Conservation (phyloP, 345 rosid species). For the Sapria himalayana region DNA sequence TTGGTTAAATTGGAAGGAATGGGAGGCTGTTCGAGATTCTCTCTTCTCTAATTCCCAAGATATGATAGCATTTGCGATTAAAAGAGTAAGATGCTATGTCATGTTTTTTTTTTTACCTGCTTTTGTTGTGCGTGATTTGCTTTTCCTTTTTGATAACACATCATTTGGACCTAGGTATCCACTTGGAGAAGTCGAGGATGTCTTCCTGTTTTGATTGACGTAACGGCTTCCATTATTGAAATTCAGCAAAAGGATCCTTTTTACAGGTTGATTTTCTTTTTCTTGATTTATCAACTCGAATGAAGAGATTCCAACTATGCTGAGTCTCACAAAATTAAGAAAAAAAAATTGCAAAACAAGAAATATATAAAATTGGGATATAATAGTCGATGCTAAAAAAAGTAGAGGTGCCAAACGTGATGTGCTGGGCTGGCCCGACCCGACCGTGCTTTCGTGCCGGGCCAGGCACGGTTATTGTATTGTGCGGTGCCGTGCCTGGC, state of each 20-base stretch:
- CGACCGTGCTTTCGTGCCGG: too few species aligned
- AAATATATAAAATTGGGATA: too few species aligned
- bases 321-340: too few species aligned
- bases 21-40: conserved; percentile 63
- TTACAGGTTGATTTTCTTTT: conserved; percentile 20
- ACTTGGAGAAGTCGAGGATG: conserved; percentile 85
- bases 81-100: conserved; percentile 25
- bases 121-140: not conserved
- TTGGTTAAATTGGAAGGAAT: conserved; percentile 83
- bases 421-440: too few species aligned
- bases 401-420: too few species aligned
- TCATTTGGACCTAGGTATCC: conserved; percentile 20
- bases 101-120: not conserved
- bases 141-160: conserved; percentile 4
- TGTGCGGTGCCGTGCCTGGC: too few species aligned
- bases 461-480: too few species aligned
- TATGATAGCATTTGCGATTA: conserved; percentile 29
- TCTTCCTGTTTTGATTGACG: conserved; percentile 62
- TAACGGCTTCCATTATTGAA: conserved; percentile 59
- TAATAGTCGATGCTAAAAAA: too few species aligned
- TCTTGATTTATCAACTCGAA: not conserved
- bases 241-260: conserved; percentile 64
- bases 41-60: conserved; percentile 56
- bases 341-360: too few species aligned
- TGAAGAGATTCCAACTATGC: too few species aligned